Base-by-base conservation (phyloP, 305 asterid species). In the Plantago coronopus region DNA sequence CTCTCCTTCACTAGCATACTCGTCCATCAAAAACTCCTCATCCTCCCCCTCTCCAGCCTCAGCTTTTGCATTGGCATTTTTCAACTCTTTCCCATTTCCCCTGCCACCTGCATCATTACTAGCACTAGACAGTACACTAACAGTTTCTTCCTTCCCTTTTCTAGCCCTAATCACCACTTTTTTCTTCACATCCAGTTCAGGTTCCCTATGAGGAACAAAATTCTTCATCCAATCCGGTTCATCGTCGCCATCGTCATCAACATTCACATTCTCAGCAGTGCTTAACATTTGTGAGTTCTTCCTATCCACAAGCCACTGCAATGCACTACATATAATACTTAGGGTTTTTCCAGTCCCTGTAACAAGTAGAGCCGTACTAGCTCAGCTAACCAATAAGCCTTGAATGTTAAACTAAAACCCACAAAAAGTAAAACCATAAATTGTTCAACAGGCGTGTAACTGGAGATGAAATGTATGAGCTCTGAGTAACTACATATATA, bases 261-360 rank as follows among this genome's bases (percentile, higher is more conserved):
- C 81, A n/a, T 76, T 62, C 58, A 34, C 34, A 70, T 72, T 21
- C 72, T 56, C 67, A 25, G 54, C 56, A 2, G 15, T 62, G 37
- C 44, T 62, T 57, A 57, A 51, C 43, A 57, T 63, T 57, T 69
- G 71, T 17, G 66, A 49, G 18, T 84, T 76, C 79, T 77, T 85
- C 59, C 75, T 81, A 67, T 93, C 96, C 15, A 82, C 82, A 51
- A 89, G 87, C 99, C 99, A 93, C 62, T 93, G 99, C 76, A 93
- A 70, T 15, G 99, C 95, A 85, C 99, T 87, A 69, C 97, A 93
- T 59, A 89, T 93, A 65, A 93, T 87, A 75, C 99, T 93, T 45
- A 93, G 79, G 51, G 99, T 93, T 82, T 93, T 93, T 27, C 99
- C 99, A 62, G 99, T 93, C 59, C 99, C 99, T 93, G 65, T 22